Conservation (phyloP, 148 eudicot genomes). For the Limonium bicolor region DNA sequence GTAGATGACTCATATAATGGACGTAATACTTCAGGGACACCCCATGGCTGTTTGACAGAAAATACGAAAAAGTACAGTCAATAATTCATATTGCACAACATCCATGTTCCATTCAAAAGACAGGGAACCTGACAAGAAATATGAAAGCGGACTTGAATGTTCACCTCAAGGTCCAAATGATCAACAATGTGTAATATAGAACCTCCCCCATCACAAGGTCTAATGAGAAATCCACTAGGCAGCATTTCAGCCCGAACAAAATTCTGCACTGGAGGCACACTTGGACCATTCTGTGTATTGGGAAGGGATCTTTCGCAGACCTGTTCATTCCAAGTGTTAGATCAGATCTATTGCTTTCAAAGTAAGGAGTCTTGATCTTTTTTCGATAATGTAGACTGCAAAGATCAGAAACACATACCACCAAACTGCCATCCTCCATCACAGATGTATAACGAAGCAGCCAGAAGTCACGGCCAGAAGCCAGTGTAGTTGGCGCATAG, state of each 20-base stretch:
- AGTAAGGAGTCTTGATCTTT: no score
- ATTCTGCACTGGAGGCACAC: slow-evolving; percentile 66
- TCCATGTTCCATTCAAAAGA: not conserved
- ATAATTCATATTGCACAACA: not conserved
- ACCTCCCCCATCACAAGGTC: slow-evolving; percentile 86
- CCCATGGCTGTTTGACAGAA: slow-evolving; percentile 50
- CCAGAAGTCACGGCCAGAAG: slow-evolving; percentile 97
- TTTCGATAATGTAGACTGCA: no score
- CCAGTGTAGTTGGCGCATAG: slow-evolving; percentile 95
- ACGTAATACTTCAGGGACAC: slow-evolving; percentile 76
- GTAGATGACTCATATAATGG: slow-evolving; percentile 74
- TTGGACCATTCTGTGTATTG: slow-evolving; percentile 78
- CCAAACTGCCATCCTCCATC: slow-evolving; percentile 94
- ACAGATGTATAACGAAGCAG: slow-evolving; percentile 83
- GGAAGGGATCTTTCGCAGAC: slow-evolving; percentile 91
- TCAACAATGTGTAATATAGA: slow-evolving; percentile 76
- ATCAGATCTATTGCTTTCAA: no score
- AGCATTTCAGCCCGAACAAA: slow-evolving; percentile 73
- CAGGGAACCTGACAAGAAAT: not conserved
- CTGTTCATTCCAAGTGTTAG: slow-evolving; percentile 29
- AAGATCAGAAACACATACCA: slow-evolving; percentile 52
- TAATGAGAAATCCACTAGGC: slow-evolving; percentile 65
- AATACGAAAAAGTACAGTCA: slow-evolving; percentile 3
- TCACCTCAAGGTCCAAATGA: slow-evolving; percentile 72
- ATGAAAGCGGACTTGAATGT: not conserved